These are phyloP conservation scores for Pseudoperonospora humuli DNA, from an alignment of 352 stramenopile genomes.

Conservation along the genomic window DNA sequence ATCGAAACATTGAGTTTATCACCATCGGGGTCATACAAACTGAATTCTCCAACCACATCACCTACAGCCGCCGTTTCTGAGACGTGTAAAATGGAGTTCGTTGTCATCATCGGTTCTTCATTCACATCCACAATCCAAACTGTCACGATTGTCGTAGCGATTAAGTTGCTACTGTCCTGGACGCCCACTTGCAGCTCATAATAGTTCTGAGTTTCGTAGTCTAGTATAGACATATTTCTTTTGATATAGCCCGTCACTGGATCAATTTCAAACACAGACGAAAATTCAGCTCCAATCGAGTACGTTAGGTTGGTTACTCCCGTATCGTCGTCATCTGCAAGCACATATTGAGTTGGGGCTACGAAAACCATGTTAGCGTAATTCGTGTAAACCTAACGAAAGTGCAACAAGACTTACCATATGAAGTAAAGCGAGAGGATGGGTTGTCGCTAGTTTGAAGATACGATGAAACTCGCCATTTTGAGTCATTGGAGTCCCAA, in stretches of 20 bases:
- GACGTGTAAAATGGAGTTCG: constrained; percentile 11
- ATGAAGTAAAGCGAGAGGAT: constrained; percentile 14
- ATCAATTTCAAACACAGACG: constrained; percentile 16
- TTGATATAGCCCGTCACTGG: constrained; percentile 18
- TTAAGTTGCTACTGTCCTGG: constrained; percentile 11
- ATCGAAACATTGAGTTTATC: constrained; percentile 13
- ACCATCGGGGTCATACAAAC: constrained; percentile 11
- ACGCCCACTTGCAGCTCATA: constrained; percentile 22
- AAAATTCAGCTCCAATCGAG: constrained; percentile 4
- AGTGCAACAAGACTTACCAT: constrained; percentile 13
- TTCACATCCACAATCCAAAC: constrained; percentile 31
- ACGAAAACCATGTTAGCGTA: neutral
- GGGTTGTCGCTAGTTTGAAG: constrained; percentile 11
- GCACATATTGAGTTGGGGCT: constrained; percentile 13
- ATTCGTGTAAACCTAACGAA: no score
- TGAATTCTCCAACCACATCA: constrained; percentile 8
- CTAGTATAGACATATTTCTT: constrained; percentile 6
- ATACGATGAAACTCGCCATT: constrained; percentile 19
- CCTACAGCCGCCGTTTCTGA: constrained; percentile 13
- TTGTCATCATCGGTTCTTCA: constrained; percentile 16
- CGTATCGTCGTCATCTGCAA: constrained; percentile 22
- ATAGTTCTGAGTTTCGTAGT: constrained; percentile 26
- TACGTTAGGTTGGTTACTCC: constrained; percentile 7
- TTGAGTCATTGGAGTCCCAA: constrained; percentile 7
- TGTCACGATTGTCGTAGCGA: constrained; percentile 1